Evolutionary conservation across 345 rosid species (phyloP), one percentile per base, ranked within the genome.

Genomic region (Populus ilicifolia): DNA sequence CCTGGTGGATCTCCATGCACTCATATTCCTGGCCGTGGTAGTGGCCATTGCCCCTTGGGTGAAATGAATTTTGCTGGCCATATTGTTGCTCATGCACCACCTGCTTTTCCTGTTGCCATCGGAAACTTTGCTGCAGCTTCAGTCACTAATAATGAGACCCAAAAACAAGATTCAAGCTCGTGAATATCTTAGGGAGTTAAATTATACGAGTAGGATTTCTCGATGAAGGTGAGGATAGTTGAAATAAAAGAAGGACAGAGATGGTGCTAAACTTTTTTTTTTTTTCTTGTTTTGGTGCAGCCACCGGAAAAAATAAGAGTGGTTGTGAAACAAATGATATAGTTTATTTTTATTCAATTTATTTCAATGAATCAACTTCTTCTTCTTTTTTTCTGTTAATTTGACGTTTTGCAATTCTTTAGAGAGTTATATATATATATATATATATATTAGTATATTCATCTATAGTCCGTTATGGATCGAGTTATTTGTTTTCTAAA

Each of bases 1-100:
- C 75, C 83, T 0, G 33, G 68, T 0, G 30, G 78, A 20, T 86
- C 85, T 14, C 70, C 86, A 21, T 85, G 90, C 83, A 84, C 86
- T 0, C 43, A 75, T 76, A 80, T 81, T 11, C 90, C 89, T 0
- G 82, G 80, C 3, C 27, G 33, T 9, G 50, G 36, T 14, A 48
- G 9, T 1, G 90, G 89, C 6, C 69, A 67, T 7, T 86, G 90
- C 81, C 44, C 83, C 6, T 78, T 84, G 61, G 52, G 36, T 3
- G 80, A 70, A 61, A 82, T 36, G 85, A 67, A 83, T 44, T 73
- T 79, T 6, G 84, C 77, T 0, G 89, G 74, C 13, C 23, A 27
- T 30, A 3, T 0, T n/a, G 65, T 21, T 11, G 23, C 33, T 56
- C 61, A 36, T 27, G n/a, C 52, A 23, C 72, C 74, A 0, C 73